These are phyloP conservation scores for Stagonosporopsis cucurbitacearum DNA, from an alignment of 2,329 filamentous ascomycete species.

Conservation along the genomic window DNA sequence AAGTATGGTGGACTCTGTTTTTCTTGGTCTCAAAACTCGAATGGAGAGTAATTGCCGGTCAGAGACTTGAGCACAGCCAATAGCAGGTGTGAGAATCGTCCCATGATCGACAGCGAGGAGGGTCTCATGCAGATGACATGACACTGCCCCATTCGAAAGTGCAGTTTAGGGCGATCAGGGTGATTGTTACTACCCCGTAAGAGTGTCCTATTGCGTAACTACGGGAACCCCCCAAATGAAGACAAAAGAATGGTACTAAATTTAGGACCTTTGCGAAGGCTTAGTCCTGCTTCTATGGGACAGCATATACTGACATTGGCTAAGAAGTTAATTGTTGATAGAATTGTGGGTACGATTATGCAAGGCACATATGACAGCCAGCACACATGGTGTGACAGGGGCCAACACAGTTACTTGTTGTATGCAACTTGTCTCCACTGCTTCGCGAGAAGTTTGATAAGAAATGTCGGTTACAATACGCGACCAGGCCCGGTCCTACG, in stretches of 20 bases:
- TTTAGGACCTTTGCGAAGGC: not conserved
- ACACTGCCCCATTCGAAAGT: slow-evolving; percentile 12
- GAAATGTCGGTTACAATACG: not conserved
- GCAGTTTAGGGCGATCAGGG: slow-evolving; percentile 1
- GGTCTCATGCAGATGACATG: not conserved
- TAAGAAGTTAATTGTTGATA: not conserved
- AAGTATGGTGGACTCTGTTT: slow-evolving; percentile 3
- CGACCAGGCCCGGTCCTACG: not conserved
- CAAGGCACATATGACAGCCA: not conserved
- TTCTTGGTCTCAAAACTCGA: not conserved
- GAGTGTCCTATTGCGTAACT: not conserved
- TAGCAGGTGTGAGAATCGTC: not conserved
- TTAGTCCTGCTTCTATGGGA: not conserved
- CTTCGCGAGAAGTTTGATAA: not conserved
- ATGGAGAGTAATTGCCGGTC: slow-evolving; percentile 2
- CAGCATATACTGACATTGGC: not conserved
- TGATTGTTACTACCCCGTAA: not conserved
- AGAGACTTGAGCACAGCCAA: not conserved
- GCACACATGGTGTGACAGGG: too few species aligned
- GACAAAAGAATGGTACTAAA: not conserved
- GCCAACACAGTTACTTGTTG: too few species aligned
- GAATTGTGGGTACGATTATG: not conserved
- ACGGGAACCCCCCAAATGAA: not conserved
- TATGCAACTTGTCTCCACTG: not conserved
- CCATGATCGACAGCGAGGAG: not conserved